These are phyloP conservation scores for Xylariomycetidae sp. DNA, from an alignment of 2,329 filamentous ascomycete genomes.

Conservation along the genomic window DNA sequence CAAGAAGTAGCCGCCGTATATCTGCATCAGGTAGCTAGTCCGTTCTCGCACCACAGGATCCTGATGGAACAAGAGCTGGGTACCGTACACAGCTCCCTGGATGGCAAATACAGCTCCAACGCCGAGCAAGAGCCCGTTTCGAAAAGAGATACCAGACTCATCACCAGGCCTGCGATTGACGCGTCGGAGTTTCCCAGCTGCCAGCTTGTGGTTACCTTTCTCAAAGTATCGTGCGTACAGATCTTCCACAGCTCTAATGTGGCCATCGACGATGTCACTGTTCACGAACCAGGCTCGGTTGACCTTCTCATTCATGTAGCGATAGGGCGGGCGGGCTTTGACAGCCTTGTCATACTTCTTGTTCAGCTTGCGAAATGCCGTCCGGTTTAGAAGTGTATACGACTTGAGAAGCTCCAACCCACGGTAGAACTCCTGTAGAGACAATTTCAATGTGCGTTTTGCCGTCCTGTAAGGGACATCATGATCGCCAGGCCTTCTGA, in stretches of 20 bases:
- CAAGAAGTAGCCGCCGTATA: constrained; percentile 91
- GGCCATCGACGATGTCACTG: constrained; percentile 75
- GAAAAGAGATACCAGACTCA: constrained; percentile 54
- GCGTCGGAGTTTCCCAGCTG: constrained; percentile 78
- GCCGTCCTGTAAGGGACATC: constrained; percentile 80
- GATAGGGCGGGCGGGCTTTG: constrained; percentile 68
- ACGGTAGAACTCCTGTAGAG: constrained; percentile 89
- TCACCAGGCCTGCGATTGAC: constrained; percentile 56
- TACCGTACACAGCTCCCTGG: constrained; percentile 60
- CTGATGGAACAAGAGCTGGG: constrained; percentile 44
- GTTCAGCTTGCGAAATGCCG: constrained; percentile 94
- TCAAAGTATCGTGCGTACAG: constrained; percentile 95
- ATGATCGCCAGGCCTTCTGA: constrained; percentile 44
- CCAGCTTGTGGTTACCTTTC: constrained; percentile 86
- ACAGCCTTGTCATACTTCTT: constrained; percentile 97
- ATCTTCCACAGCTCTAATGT: constrained; percentile 80
- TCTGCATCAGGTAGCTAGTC: constrained; percentile 72
- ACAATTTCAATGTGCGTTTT: constrained; percentile 86
- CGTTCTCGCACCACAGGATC: constrained; percentile 45
- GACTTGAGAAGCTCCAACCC: constrained; percentile 88
- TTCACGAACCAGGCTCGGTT: constrained; percentile 88
- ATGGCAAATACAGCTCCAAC: constrained; percentile 61
- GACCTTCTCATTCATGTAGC: constrained; percentile 89
- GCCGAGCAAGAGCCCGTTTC: constrained; percentile 63
- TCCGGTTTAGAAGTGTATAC: constrained; percentile 84